These are phyloP conservation scores for Bipolaris victoriae DNA, from an alignment of 2,329 filamentous ascomycete species.

Conservation along the genomic window DNA sequence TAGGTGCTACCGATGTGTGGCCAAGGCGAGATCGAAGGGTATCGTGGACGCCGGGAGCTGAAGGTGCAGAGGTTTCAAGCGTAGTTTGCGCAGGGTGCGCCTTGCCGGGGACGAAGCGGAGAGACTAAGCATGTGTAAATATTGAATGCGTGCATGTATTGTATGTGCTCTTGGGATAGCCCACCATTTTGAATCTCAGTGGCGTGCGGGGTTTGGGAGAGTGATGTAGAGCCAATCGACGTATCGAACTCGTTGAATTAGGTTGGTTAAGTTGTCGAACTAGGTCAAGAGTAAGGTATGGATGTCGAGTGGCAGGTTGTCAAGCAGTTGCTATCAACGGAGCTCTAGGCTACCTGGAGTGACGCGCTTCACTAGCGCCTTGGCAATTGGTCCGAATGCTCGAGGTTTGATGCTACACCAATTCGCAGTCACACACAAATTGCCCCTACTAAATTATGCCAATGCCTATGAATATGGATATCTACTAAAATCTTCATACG, in stretches of 20 bases:
- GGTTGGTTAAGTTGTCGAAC: background rate
- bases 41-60: conserved; percentile 91
- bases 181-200: conserved; percentile 22
- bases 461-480: conserved; percentile 5
- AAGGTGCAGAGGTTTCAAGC: conserved; percentile 71
- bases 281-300: conserved; percentile 1
- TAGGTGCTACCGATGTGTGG: conserved; percentile 52
- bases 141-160: conserved; percentile 4
- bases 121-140: conserved; percentile 63
- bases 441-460: background rate
- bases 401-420: background rate
- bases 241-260: background rate
- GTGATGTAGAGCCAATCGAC: background rate
- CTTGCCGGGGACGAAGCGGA: conserved; percentile 83
- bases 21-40: conserved; percentile 84
- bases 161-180: conserved; percentile 4
- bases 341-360: conserved; percentile 28
- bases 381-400: conserved; percentile 24
- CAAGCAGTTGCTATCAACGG: conserved; percentile 14
- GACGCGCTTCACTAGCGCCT: conserved; percentile 43
- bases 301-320: conserved; percentile 12
- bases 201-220: background rate
- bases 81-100: conserved; percentile 64
- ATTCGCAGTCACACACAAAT: background rate
- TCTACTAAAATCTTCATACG: conserved; percentile 30